phyloP scores from a whole-genome alignment of 2,329 filamentous ascomycete genomes.

The Aspergillus persii region DNA sequence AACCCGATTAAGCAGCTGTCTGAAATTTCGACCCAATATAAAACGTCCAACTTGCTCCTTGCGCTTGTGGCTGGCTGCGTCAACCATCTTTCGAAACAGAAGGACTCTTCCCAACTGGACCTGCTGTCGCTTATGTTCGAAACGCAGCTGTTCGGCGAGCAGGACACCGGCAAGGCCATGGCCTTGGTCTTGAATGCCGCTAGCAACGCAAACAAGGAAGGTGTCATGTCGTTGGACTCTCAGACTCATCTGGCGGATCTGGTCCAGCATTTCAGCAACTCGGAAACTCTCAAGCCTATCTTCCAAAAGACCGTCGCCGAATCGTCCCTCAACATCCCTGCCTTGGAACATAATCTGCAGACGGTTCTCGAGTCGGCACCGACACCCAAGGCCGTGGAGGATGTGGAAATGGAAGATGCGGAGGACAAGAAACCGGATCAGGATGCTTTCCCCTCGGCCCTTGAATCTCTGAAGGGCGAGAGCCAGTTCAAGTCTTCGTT shows the following conservation, averaged over 20 bases:
- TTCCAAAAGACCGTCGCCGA: slow-evolving; percentile 67
- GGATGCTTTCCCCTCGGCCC: slow-evolving; percentile 30
- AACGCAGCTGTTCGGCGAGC: slow-evolving; percentile 29
- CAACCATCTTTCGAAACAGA: slow-evolving; percentile 31
- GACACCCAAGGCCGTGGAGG: slow-evolving; percentile 50
- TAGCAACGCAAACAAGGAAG: slow-evolving; percentile 48
- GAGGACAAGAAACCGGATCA: slow-evolving; percentile 22
- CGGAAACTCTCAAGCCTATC: slow-evolving; percentile 59
- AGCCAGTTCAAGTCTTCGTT: slow-evolving; percentile 35
- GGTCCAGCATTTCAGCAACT: slow-evolving; percentile 65
- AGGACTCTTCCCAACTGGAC: slow-evolving; percentile 45
- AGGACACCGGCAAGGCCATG: slow-evolving; percentile 32
- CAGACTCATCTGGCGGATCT: slow-evolving; percentile 65
- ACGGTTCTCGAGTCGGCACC: slow-evolving; percentile 62
- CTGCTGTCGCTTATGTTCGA: slow-evolving; percentile 40
- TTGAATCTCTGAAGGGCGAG: slow-evolving; percentile 34
- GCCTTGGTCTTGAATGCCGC: slow-evolving; percentile 33
- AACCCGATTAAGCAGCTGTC: slow-evolving; percentile 32
- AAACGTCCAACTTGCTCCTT: slow-evolving; percentile 34
- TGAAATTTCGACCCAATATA: slow-evolving; percentile 34
- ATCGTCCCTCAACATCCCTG: slow-evolving; percentile 68
- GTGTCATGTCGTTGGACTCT: slow-evolving; percentile 42
- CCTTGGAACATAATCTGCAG: slow-evolving; percentile 72
- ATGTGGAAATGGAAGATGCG: slow-evolving; percentile 51
- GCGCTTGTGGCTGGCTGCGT: slow-evolving; percentile 38